These are phyloP conservation scores for Diplodia corticola DNA, from an alignment of 2,329 filamentous ascomycete genomes.

Conservation along the genomic window DNA sequence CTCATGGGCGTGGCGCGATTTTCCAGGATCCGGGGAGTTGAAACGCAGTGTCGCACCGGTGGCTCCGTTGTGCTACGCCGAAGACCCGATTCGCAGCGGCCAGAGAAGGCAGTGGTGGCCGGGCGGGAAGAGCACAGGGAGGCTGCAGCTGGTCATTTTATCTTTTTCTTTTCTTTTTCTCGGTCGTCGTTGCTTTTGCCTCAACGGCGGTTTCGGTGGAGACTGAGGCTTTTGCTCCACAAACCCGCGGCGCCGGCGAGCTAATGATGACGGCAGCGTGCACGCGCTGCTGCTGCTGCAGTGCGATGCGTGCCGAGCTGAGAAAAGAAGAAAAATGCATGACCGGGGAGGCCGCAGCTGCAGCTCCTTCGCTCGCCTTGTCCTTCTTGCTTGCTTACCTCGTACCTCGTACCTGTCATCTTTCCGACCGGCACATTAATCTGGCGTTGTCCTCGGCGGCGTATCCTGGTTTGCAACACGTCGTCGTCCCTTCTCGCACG, in stretches of 20 bases:
- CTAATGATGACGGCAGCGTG: neutral
- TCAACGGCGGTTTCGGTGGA: neutral
- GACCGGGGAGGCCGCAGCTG: neutral
- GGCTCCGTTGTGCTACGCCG: neutral
- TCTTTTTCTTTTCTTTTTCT: neutral
- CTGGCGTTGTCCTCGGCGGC: neutral
- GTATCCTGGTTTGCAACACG: neutral
- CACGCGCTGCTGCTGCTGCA: neutral
- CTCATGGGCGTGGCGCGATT: neutral
- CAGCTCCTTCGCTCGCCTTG: neutral
- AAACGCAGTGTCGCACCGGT: constrained; percentile 4
- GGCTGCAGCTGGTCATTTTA: neutral
- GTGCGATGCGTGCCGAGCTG: neutral
- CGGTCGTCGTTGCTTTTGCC: neutral
- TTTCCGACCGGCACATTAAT: neutral
- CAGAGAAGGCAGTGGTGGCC: neutral
- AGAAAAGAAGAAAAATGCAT: neutral
- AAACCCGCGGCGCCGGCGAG: neutral
- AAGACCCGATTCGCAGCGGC: constrained; percentile 1
- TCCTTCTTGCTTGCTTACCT: neutral
- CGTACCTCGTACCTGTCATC: neutral
- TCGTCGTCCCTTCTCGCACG: neutral
- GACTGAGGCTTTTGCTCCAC: neutral
- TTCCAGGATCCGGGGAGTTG: neutral
- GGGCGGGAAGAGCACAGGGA: neutral